Evolutionary conservation across 441 rosid species (phyloP).

Genomic region (Geranium incanum): DNA sequence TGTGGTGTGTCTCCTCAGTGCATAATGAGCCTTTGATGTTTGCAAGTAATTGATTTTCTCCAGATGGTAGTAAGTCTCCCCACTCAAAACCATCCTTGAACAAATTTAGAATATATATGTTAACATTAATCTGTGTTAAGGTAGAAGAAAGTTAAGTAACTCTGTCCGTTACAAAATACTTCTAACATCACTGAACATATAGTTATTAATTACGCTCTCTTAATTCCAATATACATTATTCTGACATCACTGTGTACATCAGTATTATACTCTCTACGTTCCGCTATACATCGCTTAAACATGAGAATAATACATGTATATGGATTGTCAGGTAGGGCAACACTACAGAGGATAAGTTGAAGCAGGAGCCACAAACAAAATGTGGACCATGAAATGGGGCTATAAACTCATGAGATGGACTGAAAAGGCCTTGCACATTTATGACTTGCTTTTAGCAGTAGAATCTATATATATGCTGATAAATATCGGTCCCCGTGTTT

Average conservation of each 20-base stretch:
- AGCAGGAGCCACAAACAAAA: slow-evolving; percentile 19
- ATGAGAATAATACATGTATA: neutral
- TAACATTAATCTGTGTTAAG: too few relatives aligned
- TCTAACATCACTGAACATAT: too few relatives aligned
- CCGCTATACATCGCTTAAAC: neutral
- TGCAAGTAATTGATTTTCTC: neutral
- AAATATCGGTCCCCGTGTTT: slow-evolving; percentile 3
- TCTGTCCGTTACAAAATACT: too few relatives aligned
- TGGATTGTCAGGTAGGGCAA: neutral
- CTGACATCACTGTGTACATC: neutral
- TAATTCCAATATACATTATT: too few relatives aligned
- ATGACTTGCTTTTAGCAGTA: neutral
- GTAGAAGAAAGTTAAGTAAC: too few relatives aligned
- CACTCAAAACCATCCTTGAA: too few relatives aligned
- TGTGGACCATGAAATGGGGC: slow-evolving; percentile 23
- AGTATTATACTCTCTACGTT: too few relatives aligned
- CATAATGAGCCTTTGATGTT: neutral
- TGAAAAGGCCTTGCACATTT: neutral
- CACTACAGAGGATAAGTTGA: slow-evolving; percentile 5
- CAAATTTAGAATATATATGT: too few relatives aligned
- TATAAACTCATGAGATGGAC: slow-evolving; percentile 22
- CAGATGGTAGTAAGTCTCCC: too few relatives aligned
- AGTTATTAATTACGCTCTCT: too few relatives aligned
- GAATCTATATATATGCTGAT: neutral
- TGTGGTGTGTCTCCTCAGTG: neutral